These are phyloP conservation scores for Schwanniomyces yamadae DNA, from an alignment of 805 yeast genomes.

Conservation along the genomic window DNA sequence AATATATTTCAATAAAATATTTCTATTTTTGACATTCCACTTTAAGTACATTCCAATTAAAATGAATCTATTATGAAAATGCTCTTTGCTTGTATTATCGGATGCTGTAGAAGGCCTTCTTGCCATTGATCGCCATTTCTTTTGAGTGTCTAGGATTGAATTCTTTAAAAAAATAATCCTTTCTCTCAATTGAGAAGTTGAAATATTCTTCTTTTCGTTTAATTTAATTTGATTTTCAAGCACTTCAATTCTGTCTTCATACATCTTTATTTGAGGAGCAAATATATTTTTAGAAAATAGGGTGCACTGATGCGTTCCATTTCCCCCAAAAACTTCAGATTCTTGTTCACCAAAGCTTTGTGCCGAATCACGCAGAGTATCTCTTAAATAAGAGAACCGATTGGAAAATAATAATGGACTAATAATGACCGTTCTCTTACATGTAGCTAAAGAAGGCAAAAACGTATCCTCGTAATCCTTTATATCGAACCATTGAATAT, in stretches of 20 bases:
- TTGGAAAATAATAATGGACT: conserved; percentile 68
- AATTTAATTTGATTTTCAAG: conserved; percentile 17
- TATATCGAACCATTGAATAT: conserved; percentile 59
- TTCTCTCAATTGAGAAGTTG: conserved; percentile 10
- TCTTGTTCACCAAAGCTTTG: conserved; percentile 6
- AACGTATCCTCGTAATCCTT: conserved; percentile 62
- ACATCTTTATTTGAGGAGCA: conserved; percentile 26
- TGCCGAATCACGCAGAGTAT: conserved; percentile 35
- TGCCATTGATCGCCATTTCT: conserved; percentile 4
- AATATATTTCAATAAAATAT: conserved; percentile 32
- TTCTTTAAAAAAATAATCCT: conserved; percentile 21
- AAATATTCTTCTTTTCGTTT: conserved; percentile 8
- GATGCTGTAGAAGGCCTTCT: conserved; percentile 1
- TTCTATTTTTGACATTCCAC: conserved; percentile 40
- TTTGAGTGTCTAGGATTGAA: conserved; percentile 12
- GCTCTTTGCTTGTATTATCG: conserved; percentile 8
- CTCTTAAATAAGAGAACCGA: conserved; percentile 64
- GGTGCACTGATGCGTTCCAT: conserved; percentile 29
- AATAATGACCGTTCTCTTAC: conserved; percentile 45
- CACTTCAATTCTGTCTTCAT: conserved; percentile 25
- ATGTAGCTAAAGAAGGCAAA: conserved; percentile 34
- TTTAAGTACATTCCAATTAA: conserved; percentile 39
- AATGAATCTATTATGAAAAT: conserved; percentile 39
- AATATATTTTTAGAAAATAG: conserved; percentile 25
- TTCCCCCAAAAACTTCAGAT: conserved; percentile 21